phyloP scores from a whole-genome alignment of 2,329 filamentous ascomycete genomes.

The Trichoderma cornu-damae region DNA sequence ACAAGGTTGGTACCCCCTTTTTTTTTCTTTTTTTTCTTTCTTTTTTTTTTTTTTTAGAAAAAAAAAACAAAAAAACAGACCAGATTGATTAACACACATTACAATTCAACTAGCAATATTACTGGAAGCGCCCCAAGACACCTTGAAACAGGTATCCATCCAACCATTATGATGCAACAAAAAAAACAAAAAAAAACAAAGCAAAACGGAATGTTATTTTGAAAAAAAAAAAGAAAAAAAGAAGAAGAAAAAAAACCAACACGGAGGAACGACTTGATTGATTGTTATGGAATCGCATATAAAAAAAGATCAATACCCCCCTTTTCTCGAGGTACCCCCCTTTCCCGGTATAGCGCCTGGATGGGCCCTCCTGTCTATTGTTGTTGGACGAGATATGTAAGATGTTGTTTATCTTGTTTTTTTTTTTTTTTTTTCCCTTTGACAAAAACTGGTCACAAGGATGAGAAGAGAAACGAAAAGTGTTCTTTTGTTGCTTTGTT shows the following conservation, averaged over 20 bases:
- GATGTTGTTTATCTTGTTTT: neutral
- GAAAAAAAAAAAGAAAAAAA: neutral
- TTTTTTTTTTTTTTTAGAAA: too few relatives aligned
- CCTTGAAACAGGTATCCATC: slow-evolving; percentile 39
- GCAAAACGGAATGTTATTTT: neutral
- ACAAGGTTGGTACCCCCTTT: slow-evolving; percentile 80
- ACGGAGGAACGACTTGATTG: slow-evolving; percentile 14
- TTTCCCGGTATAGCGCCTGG: neutral
- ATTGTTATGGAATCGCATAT: slow-evolving; percentile 15
- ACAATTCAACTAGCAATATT: slow-evolving; percentile 56
- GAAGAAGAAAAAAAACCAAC: neutral
- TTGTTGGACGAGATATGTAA: slow-evolving; percentile 11
- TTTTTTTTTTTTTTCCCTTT: neutral
- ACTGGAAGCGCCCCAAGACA: slow-evolving; percentile 60
- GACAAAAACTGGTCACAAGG: too few relatives aligned
- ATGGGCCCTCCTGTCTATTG: slow-evolving; percentile 4
- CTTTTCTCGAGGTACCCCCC: slow-evolving; percentile 2
- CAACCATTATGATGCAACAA: neutral
- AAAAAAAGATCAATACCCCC: slow-evolving; percentile 14
- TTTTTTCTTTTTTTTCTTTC: neutral
- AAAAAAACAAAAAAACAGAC: too few relatives aligned
- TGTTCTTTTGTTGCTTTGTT: too few relatives aligned
- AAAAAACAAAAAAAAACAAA: neutral
- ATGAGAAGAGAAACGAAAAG: too few relatives aligned
- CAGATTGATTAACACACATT: slow-evolving; percentile 23